A percentile compares a stretch with the other conserved stretches of the same genome.
Conservation (phyloP, 306 rosid species). For the Cucumis sativus region Cucumber_9930_V3 NC_026660.2:12267501-12268000, state of each 20-base stretch:
- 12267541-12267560: slow-evolving; percentile 1
- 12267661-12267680: not conserved
- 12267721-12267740: not conserved
- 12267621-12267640: not conserved
- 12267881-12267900: too few species aligned
- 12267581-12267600: not conserved
- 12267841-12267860: not conserved
- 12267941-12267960: too few species aligned
- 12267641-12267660: not conserved
- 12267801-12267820: not conserved
- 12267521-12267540: not conserved
- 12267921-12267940: too few species aligned
- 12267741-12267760: not conserved
- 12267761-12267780: not conserved
- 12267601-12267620: not conserved
- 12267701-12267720: not conserved
- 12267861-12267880: too few species aligned
- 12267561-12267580: not conserved
- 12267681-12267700: not conserved
- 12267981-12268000: too few species aligned
- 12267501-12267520: not conserved
- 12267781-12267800: not conserved
- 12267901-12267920: too few species aligned
- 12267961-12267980: too few species aligned
- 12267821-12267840: too few species aligned